Base-by-base conservation (phyloP, 441 rosid species). In the Gossypium gossypioides region DNA sequence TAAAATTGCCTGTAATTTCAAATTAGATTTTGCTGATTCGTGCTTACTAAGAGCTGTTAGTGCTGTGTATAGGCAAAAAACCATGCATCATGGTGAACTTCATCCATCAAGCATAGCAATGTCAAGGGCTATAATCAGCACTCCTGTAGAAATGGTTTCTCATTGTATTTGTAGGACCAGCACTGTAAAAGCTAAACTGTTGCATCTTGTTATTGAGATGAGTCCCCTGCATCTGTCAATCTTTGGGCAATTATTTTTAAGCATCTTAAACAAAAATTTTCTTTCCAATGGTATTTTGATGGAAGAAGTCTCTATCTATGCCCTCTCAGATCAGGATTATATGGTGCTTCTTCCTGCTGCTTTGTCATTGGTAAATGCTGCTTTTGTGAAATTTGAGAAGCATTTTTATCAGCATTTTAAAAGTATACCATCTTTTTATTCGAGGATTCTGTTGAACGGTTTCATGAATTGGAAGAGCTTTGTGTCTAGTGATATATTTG, bases 321-420 rank as follows among this genome's bases (percentile, higher is more conserved):
- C 80, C 59, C 81, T 88, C 79, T 85, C 93, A 62, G 82, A 82
- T 80, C 86, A 81, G 80, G 86, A 90, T 60, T 78, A 82, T 44
- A 60, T 89, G 75, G 78, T 84, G 85, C 90, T 91, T 73, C 90
- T 92, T 65, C 98, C 99, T 68, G 85, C 89, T 74, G 86, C 84
- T 71, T 75, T 84, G 71, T 87, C 88, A 19, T 91, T 85, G 78
- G 58, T 88, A 80, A 73, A 81, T 73, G 81, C 88, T 4, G 67
- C 74, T 71, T 71, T 79, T 77, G 55, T 70, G 74, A 86, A 82
- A 80, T 85, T 79, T 59, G 86, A 79, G 54, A 87, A 80, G 84
- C 84, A 84, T 21, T 75, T 76, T 65, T 69, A 64, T 74, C 69
- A 75, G 74, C 83, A 75, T 34, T 75, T 85, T 77, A 59, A 74